A percentile compares a stretch with the other conserved stretches of the same genome.
phyloP scores from a whole-genome alignment of 768 basidiomycete genomes.

The Lactarius psammicola region DNA sequence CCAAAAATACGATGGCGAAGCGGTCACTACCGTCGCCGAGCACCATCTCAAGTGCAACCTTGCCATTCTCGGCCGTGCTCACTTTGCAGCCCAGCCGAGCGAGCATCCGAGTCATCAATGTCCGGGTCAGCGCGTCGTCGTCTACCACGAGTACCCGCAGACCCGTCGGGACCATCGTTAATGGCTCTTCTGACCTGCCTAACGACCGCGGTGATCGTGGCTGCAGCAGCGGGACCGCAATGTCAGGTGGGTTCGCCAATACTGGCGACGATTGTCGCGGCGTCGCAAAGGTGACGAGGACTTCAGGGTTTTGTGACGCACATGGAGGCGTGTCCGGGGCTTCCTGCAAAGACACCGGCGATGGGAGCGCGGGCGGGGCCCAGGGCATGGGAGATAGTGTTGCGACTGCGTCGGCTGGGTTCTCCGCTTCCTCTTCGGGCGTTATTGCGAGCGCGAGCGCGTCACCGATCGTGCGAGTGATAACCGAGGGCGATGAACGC shows the following conservation, averaged over 20 bases:
- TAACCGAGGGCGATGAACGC: constrained; percentile 36
- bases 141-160: constrained; percentile 78
- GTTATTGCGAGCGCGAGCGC: constrained; percentile 22
- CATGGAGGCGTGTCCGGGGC: neutral
- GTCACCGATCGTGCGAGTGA: constrained; percentile 45
- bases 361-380: neutral
- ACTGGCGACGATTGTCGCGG: neutral
- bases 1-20: constrained; percentile 52
- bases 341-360: neutral
- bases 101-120: constrained; percentile 76
- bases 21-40: constrained; percentile 39
- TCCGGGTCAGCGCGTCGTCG: constrained; percentile 77
- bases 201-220: constrained; percentile 7
- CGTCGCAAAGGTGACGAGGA: neutral
- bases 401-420: constrained; percentile 8
- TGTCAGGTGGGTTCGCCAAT: neutral
- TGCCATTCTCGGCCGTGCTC: constrained; percentile 81
- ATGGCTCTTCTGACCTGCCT: constrained; percentile 14
- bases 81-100: constrained; percentile 77
- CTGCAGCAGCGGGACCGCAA: neutral
- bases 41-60: constrained; percentile 71
- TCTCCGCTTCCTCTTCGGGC: constrained; percentile 14
- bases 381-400: neutral
- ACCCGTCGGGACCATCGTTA: constrained; percentile 43
- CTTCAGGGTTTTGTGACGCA: constrained; percentile 1